A percentile compares a stretch with the other conserved stretches of the same genome.
Evolutionary conservation across 2,329 filamentous ascomycete genomes (phyloP).

Genomic region (Pleurostoma richardsiae): DNA sequence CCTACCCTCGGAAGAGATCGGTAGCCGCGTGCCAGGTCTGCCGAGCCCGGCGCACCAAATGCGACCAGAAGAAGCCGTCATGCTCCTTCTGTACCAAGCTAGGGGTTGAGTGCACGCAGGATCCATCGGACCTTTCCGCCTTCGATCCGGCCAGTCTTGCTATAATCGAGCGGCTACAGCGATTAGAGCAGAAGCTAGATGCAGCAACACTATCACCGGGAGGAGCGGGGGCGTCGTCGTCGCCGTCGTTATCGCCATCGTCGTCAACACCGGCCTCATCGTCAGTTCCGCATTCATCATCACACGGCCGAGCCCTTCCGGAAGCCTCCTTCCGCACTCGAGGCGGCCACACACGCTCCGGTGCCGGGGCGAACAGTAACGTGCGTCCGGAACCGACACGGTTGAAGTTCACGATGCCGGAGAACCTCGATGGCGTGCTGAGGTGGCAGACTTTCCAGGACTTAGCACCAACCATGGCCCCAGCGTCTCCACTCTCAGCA

Average conservation of each 20-base stretch:
- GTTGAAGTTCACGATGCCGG: neutral
- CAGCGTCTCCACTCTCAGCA: no score
- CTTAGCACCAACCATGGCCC: no score
- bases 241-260: no score
- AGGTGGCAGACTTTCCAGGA: neutral
- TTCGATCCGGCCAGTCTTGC: constrained; percentile 45
- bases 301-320: no score
- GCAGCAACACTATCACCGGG: neutral
- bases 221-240: neutral
- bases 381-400: neutral
- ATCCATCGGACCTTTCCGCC: constrained; percentile 31
- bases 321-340: no score
- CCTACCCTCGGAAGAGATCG: constrained; percentile 35
- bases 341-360: no score
- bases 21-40: constrained; percentile 37
- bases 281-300: no score
- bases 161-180: constrained; percentile 37
- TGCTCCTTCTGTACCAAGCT: constrained; percentile 38
- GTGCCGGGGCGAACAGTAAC: no score
- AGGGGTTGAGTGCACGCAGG: constrained; percentile 34
- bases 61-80: constrained; percentile 34
- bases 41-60: constrained; percentile 37
- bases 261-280: no score
- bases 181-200: no score
- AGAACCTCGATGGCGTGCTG: neutral